Base-by-base conservation (phyloP, 345 rosid species). In the Brassica cretica region DNA sequence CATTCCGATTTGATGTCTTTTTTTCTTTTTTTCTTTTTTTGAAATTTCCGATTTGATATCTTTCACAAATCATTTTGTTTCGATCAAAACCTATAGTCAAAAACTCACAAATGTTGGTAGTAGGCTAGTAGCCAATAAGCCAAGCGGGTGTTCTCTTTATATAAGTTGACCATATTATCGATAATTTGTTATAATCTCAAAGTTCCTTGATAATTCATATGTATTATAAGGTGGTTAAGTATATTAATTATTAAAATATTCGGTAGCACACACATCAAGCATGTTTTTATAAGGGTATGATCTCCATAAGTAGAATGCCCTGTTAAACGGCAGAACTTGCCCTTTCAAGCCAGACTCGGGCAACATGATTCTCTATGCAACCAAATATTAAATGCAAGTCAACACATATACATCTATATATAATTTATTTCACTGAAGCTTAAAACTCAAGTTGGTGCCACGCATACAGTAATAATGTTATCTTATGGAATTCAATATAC, bases 331-430 rank as follows among this genome's bases (percentile, higher is more conserved):
- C 32, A 39, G 35, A 77, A 71, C 63, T 58, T 78, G 77, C 73
- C 81, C 81, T 78, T 72, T 72, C 81, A 78, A 72, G 63, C 46
- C 0, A 78, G 61, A 78, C 73, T 30, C 21, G 55, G 77, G 3
- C 77, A 78, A 35, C 8, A 70, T 63, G 8, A 35, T 65, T 55
- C 44, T 29, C 14, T 18, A 51, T 21, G 4, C 27, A 39, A 27
- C 15, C 55, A 4, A 4, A 49, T 65, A 69, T 62, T 53, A 63
- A 7, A 71, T 14, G 41, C 49, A 77, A 2, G 76, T 72, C 81
- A 72, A 55, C 72, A 5, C 21, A n/a, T 33, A 61, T 76, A 7
- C 53, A 46, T 46, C 10, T 62, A n/a, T 11, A 7, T 37, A 63
- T 61, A 9, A 59, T 24, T 66, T 8, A 18, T 65, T 53, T 72